phyloP scores from a whole-genome alignment of 2,329 filamentous ascomycete species.

The Fusarium mangiferae region DNA sequence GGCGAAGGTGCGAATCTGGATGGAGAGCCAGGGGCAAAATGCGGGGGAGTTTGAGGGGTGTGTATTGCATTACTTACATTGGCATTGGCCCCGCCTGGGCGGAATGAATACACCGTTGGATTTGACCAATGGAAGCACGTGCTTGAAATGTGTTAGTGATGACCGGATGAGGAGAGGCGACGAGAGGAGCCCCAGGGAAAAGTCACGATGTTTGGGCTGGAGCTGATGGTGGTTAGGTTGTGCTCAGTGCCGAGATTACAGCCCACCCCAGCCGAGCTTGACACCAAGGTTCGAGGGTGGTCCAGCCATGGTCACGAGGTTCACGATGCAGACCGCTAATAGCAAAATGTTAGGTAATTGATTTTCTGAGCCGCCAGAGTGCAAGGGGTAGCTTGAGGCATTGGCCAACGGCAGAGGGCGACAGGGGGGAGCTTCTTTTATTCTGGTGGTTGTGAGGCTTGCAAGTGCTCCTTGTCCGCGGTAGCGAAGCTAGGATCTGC shows the following conservation, averaged over 20 bases:
- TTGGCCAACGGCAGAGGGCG: constrained; percentile 30
- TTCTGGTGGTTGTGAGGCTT: constrained; percentile 25
- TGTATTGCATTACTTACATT: not conserved
- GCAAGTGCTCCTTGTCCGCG: constrained; percentile 24
- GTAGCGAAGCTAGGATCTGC: constrained; percentile 26
- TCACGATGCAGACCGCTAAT: constrained; percentile 33
- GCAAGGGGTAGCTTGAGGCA: constrained; percentile 32
- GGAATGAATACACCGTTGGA: constrained; percentile 23
- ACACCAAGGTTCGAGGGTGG: constrained; percentile 28
- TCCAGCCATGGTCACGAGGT: constrained; percentile 29
- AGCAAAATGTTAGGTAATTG: constrained; percentile 42
- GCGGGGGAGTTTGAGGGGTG: constrained; percentile 30
- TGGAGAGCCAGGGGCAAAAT: constrained; percentile 23
- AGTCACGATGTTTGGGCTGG: constrained; percentile 40
- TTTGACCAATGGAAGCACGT: constrained; percentile 30
- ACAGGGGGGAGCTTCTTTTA: constrained; percentile 1
- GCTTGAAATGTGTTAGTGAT: constrained; percentile 22
- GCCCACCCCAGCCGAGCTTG: constrained; percentile 22
- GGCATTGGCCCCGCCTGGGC: not conserved
- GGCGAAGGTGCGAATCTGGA: constrained; percentile 8
- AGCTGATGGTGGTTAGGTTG: constrained; percentile 22
- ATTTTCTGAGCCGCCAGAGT: constrained; percentile 16
- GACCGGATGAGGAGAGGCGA: constrained; percentile 14
- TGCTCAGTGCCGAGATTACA: constrained; percentile 15
- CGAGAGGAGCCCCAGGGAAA: constrained; percentile 7